Percentiles rank a stretch among this genome's conserved stretches.
phyloP scores from a whole-genome alignment of 768 basidiomycete genomes.

The Baorangia bicolor region DNA sequence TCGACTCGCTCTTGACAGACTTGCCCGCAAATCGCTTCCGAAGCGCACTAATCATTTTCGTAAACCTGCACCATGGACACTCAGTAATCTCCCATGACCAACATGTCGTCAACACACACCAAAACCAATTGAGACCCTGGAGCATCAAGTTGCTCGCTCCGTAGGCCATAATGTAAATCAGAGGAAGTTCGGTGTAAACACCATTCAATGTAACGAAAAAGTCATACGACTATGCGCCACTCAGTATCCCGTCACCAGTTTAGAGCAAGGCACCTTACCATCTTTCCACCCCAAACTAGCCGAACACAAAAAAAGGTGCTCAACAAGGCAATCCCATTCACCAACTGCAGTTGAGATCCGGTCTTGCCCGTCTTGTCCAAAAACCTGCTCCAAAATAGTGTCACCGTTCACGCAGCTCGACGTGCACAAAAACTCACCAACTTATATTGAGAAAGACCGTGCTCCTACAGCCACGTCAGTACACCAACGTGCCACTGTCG shows the following conservation, averaged over 20 bases:
- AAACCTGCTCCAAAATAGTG: slow-evolving; percentile 45
- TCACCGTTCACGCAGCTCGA: background rate
- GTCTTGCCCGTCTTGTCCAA: slow-evolving; percentile 75
- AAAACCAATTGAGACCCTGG: slow-evolving; percentile 75
- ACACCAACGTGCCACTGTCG: background rate
- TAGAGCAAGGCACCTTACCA: slow-evolving; percentile 22
- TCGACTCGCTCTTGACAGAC: slow-evolving; percentile 11
- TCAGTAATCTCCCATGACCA: background rate
- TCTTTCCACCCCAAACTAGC: slow-evolving; percentile 65
- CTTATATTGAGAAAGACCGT: slow-evolving; percentile 89
- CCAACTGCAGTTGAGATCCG: slow-evolving; percentile 61
- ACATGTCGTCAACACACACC: slow-evolving; percentile 44
- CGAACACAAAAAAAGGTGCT: slow-evolving; percentile 67
- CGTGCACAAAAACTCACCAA: slow-evolving; percentile 49
- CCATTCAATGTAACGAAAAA: slow-evolving; percentile 61
- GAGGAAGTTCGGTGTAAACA: slow-evolving; percentile 54
- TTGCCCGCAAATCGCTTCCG: slow-evolving; percentile 54
- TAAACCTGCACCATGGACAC: slow-evolving; percentile 45
- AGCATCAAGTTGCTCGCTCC: slow-evolving; percentile 61
- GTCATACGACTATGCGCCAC: slow-evolving; percentile 51
- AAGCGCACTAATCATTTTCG: slow-evolving; percentile 68
- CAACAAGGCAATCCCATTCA: slow-evolving; percentile 72
- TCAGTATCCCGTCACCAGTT: slow-evolving; percentile 1
- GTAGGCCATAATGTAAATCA: slow-evolving; percentile 50
- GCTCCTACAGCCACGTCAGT: slow-evolving; percentile 43